A percentile compares a stretch with the other conserved stretches of the same genome.
These are phyloP conservation scores for Lentinula sp. DNA, from an alignment of 768 basidiomycete species.

Conservation along the genomic window DNA sequence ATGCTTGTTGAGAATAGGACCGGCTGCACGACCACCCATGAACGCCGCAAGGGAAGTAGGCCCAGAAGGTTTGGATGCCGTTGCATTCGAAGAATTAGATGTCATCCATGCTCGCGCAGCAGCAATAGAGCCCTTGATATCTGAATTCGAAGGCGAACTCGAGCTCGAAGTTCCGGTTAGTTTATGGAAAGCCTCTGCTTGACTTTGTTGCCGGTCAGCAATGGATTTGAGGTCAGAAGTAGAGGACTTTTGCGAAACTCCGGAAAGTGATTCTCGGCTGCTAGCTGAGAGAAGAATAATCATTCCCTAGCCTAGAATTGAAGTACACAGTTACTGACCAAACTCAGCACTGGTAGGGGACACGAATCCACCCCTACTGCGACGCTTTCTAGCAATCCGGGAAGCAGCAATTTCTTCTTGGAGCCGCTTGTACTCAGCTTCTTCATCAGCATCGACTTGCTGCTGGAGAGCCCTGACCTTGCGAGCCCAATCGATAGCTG, in stretches of 20 bases:
- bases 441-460: slow-evolving; percentile 78
- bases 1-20: slow-evolving; percentile 67
- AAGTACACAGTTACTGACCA: slow-evolving; percentile 31
- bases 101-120: slow-evolving; percentile 4
- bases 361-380: slow-evolving; percentile 38
- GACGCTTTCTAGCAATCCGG: slow-evolving; percentile 40
- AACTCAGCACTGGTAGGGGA: slow-evolving; percentile 34
- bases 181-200: slow-evolving; percentile 40
- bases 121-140: background rate
- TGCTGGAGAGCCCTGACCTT: slow-evolving; percentile 76
- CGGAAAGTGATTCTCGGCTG: slow-evolving; percentile 17
- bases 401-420: slow-evolving; percentile 59
- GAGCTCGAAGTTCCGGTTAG: slow-evolving; percentile 27
- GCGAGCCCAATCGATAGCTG: slow-evolving; percentile 26
- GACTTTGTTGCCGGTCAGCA: slow-evolving; percentile 33
- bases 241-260: slow-evolving; percentile 14
- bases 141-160: slow-evolving; percentile 3
- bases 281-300: slow-evolving; percentile 4
- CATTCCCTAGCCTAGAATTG: background rate
- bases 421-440: slow-evolving; percentile 66
- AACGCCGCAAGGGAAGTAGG: slow-evolving; percentile 75
- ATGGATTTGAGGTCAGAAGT: slow-evolving; percentile 10
- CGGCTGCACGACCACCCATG: slow-evolving; percentile 73
- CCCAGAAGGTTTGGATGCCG: slow-evolving; percentile 25
- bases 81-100: slow-evolving; percentile 1